A percentile compares a stretch with the other conserved stretches of the same genome.
These are phyloP conservation scores for Pseudogymnoascus sp. DNA, from an alignment of 2,329 filamentous ascomycete species.

Conservation along the genomic window DNA sequence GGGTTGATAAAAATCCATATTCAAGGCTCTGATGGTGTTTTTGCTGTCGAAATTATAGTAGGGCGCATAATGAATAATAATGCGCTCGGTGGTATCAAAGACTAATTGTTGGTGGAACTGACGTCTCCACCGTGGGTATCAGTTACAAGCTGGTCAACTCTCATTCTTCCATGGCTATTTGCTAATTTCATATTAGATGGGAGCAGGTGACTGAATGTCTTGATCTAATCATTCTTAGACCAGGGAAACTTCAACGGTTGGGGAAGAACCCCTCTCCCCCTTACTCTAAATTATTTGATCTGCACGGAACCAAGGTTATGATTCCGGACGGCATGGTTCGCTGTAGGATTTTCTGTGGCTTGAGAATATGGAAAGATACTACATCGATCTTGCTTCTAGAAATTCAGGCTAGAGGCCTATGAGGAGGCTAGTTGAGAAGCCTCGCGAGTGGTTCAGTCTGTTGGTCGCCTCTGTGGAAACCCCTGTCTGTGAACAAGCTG, in stretches of 20 bases:
- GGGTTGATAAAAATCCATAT: background rate
- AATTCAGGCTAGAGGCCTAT: background rate
- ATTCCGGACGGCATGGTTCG: background rate
- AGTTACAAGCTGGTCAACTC: background rate
- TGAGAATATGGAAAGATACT: background rate
- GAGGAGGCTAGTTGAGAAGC: background rate
- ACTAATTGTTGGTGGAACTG: background rate
- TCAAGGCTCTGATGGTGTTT: background rate
- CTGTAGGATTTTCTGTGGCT: background rate
- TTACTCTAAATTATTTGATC: background rate
- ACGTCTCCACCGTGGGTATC: background rate
- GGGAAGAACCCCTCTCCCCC: background rate
- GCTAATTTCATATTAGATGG: background rate
- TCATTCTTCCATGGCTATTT: background rate
- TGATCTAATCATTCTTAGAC: background rate
- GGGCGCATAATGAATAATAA: background rate
- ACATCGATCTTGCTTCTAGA: background rate
- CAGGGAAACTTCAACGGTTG: background rate
- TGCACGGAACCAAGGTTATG: background rate
- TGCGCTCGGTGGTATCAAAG: background rate
- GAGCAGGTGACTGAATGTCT: background rate
- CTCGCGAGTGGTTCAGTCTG: background rate
- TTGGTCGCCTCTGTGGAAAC: background rate
- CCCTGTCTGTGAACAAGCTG: background rate
- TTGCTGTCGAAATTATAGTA: constrained; percentile 1